phyloP scores from a whole-genome alignment of 306 rosid genomes.

The Inga laurina region DNA sequence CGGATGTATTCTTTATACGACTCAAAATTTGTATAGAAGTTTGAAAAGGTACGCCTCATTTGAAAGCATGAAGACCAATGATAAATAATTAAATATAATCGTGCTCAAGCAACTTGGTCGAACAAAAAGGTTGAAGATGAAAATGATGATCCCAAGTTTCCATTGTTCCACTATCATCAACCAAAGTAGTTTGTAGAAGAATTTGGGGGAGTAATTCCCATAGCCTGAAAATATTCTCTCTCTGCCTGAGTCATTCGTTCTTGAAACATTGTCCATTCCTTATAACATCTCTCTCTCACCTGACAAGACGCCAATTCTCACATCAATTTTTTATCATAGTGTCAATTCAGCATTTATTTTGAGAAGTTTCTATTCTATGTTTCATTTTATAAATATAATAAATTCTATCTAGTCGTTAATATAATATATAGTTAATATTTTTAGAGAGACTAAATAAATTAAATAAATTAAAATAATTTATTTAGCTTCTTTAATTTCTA shows the following conservation, averaged over 20 bases:
- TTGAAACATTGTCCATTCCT: conserved; percentile 79
- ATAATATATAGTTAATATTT: no score
- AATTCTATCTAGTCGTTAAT: accelerated
- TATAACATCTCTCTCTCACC: conserved; percentile 81
- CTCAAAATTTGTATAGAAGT: neutral
- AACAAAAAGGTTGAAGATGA: neutral
- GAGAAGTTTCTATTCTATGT: neutral
- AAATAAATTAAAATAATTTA: no score
- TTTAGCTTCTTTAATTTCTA: no score
- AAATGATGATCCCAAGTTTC: neutral
- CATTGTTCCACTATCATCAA: neutral
- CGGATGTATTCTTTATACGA: neutral
- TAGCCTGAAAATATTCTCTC: conserved; percentile 47
- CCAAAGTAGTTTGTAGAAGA: conserved; percentile 40
- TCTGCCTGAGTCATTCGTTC: conserved; percentile 73
- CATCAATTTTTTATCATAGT: conserved; percentile 6
- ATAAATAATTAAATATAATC: neutral
- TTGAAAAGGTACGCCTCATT: neutral
- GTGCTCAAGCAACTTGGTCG: neutral
- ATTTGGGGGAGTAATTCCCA: conserved; percentile 43
- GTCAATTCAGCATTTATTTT: neutral
- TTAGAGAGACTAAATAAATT: accelerated
- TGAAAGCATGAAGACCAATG: neutral
- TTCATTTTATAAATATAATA: neutral
- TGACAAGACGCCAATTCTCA: conserved; percentile 31